Percentiles rank a stretch among this genome's conserved stretches.
These are phyloP conservation scores for Pythium phragmiticola DNA, from an alignment of 352 stramenopile species.

Conservation along the genomic window DNA sequence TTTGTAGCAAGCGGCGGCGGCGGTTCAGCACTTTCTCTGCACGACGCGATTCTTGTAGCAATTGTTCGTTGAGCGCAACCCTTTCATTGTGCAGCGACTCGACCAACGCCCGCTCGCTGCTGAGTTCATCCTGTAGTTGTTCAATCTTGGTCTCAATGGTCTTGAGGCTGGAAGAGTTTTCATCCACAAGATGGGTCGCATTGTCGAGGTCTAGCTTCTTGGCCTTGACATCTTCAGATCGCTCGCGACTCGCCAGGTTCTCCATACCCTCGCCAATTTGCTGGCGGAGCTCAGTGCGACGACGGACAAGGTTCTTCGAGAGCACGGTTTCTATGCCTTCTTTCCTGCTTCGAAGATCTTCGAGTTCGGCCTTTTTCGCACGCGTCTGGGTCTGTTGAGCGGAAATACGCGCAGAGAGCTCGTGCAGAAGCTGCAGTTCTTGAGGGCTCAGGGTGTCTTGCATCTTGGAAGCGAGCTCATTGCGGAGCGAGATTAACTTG, in stretches of 20 bases:
- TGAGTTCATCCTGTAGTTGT: slow-evolving; percentile 50
- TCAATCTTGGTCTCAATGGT: slow-evolving; percentile 60
- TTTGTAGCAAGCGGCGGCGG: slow-evolving; percentile 75
- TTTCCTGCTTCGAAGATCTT: slow-evolving; percentile 88
- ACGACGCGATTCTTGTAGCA: slow-evolving; percentile 75
- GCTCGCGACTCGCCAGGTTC: slow-evolving; percentile 55
- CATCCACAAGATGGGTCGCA: slow-evolving; percentile 65
- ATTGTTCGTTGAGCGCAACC: slow-evolving; percentile 69
- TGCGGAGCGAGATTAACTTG: slow-evolving; percentile 49
- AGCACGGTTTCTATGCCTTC: slow-evolving; percentile 90
- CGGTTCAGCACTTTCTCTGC: slow-evolving; percentile 87
- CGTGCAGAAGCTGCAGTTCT: slow-evolving; percentile 54
- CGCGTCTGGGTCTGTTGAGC: slow-evolving; percentile 87
- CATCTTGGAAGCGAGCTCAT: slow-evolving; percentile 74
- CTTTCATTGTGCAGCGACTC: slow-evolving; percentile 65
- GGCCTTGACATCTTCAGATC: slow-evolving; percentile 73
- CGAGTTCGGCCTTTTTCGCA: slow-evolving; percentile 71
- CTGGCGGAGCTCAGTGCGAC: slow-evolving; percentile 62
- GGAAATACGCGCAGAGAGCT: slow-evolving; percentile 65
- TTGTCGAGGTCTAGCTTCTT: slow-evolving; percentile 91
- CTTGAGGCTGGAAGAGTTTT: slow-evolving; percentile 61
- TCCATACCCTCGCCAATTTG: slow-evolving; percentile 66
- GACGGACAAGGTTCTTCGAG: slow-evolving; percentile 90
- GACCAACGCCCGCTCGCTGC: slow-evolving; percentile 39
- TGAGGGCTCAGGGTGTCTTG: slow-evolving; percentile 60